A percentile compares a stretch with the other conserved stretches of the same genome.
phyloP scores from a whole-genome alignment of 768 basidiomycete genomes.

The Pleurotus djamor region DNA sequence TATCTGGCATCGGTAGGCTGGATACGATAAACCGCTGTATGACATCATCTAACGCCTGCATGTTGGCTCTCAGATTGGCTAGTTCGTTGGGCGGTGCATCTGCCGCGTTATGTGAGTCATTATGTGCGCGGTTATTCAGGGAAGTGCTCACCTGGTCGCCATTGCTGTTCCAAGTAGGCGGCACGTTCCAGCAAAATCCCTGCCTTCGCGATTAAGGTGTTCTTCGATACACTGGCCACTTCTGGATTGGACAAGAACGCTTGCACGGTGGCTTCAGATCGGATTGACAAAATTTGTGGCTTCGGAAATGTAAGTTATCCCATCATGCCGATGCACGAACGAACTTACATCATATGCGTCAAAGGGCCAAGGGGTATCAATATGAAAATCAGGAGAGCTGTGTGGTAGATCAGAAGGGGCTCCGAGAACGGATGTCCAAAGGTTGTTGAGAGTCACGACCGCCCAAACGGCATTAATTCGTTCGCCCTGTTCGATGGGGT shows the following conservation, averaged over 20 bases:
- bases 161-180: slow-evolving; percentile 12
- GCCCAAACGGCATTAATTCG: slow-evolving; percentile 32
- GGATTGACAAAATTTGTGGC: not conserved
- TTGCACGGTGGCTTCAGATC: slow-evolving; percentile 20
- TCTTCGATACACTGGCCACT: slow-evolving; percentile 18
- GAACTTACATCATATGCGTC: slow-evolving; percentile 16
- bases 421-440: slow-evolving; percentile 41
- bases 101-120: not conserved
- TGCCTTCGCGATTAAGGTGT: slow-evolving; percentile 24
- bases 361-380: slow-evolving; percentile 35
- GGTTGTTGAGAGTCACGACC: slow-evolving; percentile 37
- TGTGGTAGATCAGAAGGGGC: slow-evolving; percentile 40
- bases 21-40: not conserved
- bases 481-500: slow-evolving; percentile 25
- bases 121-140: not conserved
- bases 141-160: slow-evolving; percentile 9
- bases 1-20: not conserved
- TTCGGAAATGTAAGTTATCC: not conserved
- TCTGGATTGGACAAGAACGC: slow-evolving; percentile 19
- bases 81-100: not conserved
- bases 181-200: slow-evolving; percentile 33
- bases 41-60: not conserved
- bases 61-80: not conserved
- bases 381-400: slow-evolving; percentile 24
- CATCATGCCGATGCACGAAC: slow-evolving; percentile 3